phyloP scores from a whole-genome alignment of 768 basidiomycete genomes.

The Boletus vinaceobasis region DNA sequence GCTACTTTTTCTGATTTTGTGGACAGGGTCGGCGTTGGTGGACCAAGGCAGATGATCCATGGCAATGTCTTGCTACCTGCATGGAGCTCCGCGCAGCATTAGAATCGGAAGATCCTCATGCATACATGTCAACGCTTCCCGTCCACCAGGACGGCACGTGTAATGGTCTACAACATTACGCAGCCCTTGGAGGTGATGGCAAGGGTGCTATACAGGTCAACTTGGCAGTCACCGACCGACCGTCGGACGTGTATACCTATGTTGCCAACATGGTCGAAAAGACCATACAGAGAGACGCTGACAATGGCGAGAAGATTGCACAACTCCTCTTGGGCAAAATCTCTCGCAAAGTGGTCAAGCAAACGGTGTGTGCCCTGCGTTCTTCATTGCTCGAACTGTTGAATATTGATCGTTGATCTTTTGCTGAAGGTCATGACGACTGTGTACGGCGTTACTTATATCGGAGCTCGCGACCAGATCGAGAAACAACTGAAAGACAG shows the following conservation, averaged over 20 bases:
- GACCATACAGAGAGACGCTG: constrained; percentile 54
- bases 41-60: constrained; percentile 89
- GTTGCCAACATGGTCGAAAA: constrained; percentile 85
- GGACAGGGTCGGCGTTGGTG: constrained; percentile 79
- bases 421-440: constrained; percentile 87
- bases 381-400: background rate
- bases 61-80: constrained; percentile 95
- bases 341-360: constrained; percentile 93
- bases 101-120: constrained; percentile 58
- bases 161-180: constrained; percentile 98
- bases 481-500: constrained; percentile 81
- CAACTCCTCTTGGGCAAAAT: constrained; percentile 70
- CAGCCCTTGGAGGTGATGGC: constrained; percentile 91
- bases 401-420: background rate
- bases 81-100: constrained; percentile 83
- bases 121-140: constrained; percentile 68
- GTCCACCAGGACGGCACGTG: constrained; percentile 98
- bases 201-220: constrained; percentile 92
- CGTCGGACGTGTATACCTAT: constrained; percentile 92
- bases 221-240: constrained; percentile 74
- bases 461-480: constrained; percentile 94
- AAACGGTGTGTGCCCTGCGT: constrained; percentile 61
- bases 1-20: constrained; percentile 2
- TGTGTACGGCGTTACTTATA: constrained; percentile 94
- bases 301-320: constrained; percentile 52